phyloP scores from a whole-genome alignment of 1,139 yeast species.

The Eremothecium coryli region DNA sequence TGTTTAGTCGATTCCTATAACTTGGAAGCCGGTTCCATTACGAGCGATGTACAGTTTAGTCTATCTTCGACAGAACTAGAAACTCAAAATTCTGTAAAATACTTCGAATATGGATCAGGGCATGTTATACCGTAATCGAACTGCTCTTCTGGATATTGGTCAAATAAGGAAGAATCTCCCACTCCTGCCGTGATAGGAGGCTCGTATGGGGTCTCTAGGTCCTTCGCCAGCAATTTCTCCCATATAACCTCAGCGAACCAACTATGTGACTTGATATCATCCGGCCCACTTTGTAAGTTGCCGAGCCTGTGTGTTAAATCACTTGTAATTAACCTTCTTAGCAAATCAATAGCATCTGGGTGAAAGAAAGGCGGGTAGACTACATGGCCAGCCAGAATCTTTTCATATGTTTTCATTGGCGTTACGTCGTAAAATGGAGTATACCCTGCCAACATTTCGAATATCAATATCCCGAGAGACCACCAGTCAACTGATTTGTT shows the following conservation, averaged over 20 bases:
- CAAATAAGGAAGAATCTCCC: constrained; percentile 91
- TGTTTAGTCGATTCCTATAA: too few relatives aligned
- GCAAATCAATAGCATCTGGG: constrained; percentile 78
- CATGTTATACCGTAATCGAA: constrained; percentile 76
- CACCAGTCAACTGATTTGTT: constrained; percentile 99
- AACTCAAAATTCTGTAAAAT: constrained; percentile 78
- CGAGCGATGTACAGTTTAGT: too few relatives aligned
- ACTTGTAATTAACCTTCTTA: constrained; percentile 74
- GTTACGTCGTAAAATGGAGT: constrained; percentile 96
- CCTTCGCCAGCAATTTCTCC: constrained; percentile 82
- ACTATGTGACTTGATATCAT: constrained; percentile 81
- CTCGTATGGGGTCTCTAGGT: constrained; percentile 95
- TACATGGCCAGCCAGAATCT: constrained; percentile 79
- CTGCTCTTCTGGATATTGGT: constrained; percentile 90
- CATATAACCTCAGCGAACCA: constrained; percentile 96
- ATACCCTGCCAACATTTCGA: constrained; percentile 95
- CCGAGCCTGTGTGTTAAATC: constrained; percentile 89
- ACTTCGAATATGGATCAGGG: constrained; percentile 73
- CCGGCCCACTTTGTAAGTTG: constrained; percentile 82
- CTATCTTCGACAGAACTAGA: too few relatives aligned
- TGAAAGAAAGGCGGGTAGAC: constrained; percentile 83
- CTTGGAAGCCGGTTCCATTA: too few relatives aligned
- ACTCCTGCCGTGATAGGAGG: constrained; percentile 96
- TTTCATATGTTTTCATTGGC: constrained; percentile 96
- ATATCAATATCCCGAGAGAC: constrained; percentile 89